phyloP scores from a whole-genome alignment of 805 yeast genomes.

The Lipomyces oligophaga region DNA sequence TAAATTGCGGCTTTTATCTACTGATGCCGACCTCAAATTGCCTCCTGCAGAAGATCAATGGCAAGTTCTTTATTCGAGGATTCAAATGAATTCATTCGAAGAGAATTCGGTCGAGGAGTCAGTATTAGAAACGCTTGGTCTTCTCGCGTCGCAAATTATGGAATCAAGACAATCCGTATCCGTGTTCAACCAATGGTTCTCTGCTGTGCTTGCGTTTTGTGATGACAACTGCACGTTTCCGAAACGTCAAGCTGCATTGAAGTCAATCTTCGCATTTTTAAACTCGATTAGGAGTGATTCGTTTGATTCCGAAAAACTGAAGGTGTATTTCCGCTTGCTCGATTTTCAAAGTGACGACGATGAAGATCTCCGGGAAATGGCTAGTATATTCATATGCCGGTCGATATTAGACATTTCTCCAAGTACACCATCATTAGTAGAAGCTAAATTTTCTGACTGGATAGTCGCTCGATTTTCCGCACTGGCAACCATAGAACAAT shows the following conservation, averaged over 20 bases:
- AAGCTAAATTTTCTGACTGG: constrained; percentile 3
- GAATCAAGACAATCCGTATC: no score
- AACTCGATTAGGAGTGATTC: no score
- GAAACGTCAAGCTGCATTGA: constrained; percentile 46
- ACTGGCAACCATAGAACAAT: background rate
- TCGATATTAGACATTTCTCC: no score
- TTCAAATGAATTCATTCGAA: constrained; percentile 42
- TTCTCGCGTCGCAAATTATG: constrained; percentile 42
- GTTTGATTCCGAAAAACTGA: background rate
- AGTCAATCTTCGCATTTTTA: constrained; percentile 42
- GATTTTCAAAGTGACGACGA: constrained; percentile 63
- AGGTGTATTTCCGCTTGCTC: constrained; percentile 28
- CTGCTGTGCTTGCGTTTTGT: constrained; percentile 34
- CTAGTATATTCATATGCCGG: constrained; percentile 44
- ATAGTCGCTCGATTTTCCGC: constrained; percentile 3
- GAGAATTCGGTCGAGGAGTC: constrained; percentile 43
- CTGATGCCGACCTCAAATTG: constrained; percentile 2
- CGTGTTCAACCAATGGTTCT: constrained; percentile 36
- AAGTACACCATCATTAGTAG: no score
- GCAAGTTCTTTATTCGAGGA: constrained; percentile 35
- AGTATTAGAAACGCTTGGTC: constrained; percentile 52
- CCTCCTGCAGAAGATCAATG: constrained; percentile 17
- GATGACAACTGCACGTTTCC: constrained; percentile 40
- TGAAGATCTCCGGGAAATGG: constrained; percentile 49
- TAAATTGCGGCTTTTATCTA: background rate